Base-by-base conservation (phyloP, 352 stramenopile genomes). In the Stephanocyclus meneghinianus region DNA sequence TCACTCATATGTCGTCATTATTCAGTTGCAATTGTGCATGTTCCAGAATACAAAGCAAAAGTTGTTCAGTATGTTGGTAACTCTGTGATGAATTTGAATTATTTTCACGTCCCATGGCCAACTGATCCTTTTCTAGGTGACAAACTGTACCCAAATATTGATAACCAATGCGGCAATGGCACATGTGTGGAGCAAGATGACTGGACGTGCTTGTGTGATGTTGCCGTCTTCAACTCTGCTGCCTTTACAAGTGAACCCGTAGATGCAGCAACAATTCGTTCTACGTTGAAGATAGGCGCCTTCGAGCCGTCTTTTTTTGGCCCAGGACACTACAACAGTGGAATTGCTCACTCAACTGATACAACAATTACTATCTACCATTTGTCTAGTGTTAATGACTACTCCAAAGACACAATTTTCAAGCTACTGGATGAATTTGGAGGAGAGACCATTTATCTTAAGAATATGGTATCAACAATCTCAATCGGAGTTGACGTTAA, bases 401-500 rank as follows among this genome's bases (percentile, higher is more conserved):
- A 67, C 35, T 70, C 69, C 1, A 35, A 76, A 57, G 65, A 81
- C 21, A 81, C 77, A 11, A 80, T 84, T 56, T 84, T 84, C 60
- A 72, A 60, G 50, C 16, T 80, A 32, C 16, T n/a, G 2, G 72
- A 84, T 64, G 71, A 76, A 68, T 69, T 50, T 42, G 77, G 53
- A 10, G 53, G 66, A 57, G 48, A 83, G 30, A 66, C 61, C 40
- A 70, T 80, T 37, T 84, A 80, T 69, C 65, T 86, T 2, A 74
- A 78, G 35, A 89, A 89, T 57, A 40, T 85, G 30, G 37, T 44
- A 13, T 88, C 84, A 35, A 80, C 44, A 3, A 78, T 89, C 42
- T 15, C 6, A 44, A 72, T 88, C 57, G 74, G 74, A 48, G 71
- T 75, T 64, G 29, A 16, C 37, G 32, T 30, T 5, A 81, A 81